Conservation (phyloP, 768 basidiomycete species). For the Pulveroboletus sp. region DNA sequence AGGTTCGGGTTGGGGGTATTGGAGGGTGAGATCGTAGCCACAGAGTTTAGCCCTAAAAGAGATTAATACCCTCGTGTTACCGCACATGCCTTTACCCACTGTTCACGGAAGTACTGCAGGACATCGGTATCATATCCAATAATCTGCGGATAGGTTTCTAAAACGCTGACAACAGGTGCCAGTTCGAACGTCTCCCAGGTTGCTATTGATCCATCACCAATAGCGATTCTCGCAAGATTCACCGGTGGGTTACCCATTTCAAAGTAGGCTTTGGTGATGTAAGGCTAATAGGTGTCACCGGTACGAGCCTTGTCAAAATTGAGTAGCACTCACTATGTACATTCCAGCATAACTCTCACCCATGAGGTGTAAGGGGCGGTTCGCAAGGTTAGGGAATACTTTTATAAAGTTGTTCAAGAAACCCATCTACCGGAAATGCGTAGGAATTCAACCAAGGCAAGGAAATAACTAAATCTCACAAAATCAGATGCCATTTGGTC, state of each 20-base stretch:
- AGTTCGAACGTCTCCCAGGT: slow-evolving; percentile 49
- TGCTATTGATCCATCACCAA: slow-evolving; percentile 65
- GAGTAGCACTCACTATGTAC: slow-evolving; percentile 52
- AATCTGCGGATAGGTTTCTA: slow-evolving; percentile 75
- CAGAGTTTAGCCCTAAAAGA: slow-evolving; percentile 54
- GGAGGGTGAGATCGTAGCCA: slow-evolving; percentile 62
- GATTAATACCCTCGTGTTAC: neutral
- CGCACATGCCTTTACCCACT: slow-evolving; percentile 42
- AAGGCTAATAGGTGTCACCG: slow-evolving; percentile 46
- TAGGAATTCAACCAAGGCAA: slow-evolving; percentile 1
- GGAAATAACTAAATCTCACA: slow-evolving; percentile 28
- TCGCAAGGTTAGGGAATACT: slow-evolving; percentile 67
- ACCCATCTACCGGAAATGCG: slow-evolving; percentile 48
- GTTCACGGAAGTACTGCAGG: slow-evolving; percentile 64
- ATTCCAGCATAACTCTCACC: slow-evolving; percentile 78
- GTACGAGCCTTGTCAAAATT: neutral
- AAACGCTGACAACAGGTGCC: slow-evolving; percentile 54
- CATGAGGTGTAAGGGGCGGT: slow-evolving; percentile 62
- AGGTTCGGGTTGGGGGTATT: slow-evolving; percentile 60
- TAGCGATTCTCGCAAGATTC: slow-evolving; percentile 62
- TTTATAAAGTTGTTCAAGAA: slow-evolving; percentile 71
- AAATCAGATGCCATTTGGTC: slow-evolving; percentile 61
- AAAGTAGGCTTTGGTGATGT: slow-evolving; percentile 74
- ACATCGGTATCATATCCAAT: slow-evolving; percentile 70
- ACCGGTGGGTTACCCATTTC: slow-evolving; percentile 62